Percentiles rank a stretch among this genome's conserved stretches.
phyloP scores from a whole-genome alignment of 2,329 filamentous ascomycete genomes.

The Zymoseptoria ardabiliae region DNA sequence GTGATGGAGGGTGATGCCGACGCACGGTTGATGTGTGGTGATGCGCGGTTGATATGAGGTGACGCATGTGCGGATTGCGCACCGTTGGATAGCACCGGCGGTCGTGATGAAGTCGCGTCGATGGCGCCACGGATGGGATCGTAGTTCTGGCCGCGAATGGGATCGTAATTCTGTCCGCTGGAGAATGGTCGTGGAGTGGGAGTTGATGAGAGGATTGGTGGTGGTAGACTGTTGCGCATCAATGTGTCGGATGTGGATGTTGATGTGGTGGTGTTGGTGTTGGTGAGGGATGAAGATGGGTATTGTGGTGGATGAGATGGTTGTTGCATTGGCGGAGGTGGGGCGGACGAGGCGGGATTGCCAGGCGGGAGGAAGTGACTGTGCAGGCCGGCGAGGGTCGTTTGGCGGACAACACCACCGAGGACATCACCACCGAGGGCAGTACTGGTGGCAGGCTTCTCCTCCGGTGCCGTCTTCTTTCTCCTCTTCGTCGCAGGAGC shows the following conservation, averaged over 20 bases:
- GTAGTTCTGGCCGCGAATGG: slow-evolving; percentile 74
- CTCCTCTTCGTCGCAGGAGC: slow-evolving; percentile 44
- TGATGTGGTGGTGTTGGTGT: background rate
- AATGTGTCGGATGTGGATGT: slow-evolving; percentile 7
- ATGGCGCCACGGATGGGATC: slow-evolving; percentile 73
- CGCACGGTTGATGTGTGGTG: slow-evolving; percentile 55
- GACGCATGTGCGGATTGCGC: slow-evolving; percentile 32
- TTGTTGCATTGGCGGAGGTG: slow-evolving; percentile 13
- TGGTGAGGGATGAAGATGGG: slow-evolving; percentile 1
- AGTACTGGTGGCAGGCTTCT: slow-evolving; percentile 9
- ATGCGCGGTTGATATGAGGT: slow-evolving; percentile 48
- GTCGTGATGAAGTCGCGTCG: slow-evolving; percentile 21
- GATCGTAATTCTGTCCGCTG: slow-evolving; percentile 81
- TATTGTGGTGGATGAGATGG: slow-evolving; percentile 24
- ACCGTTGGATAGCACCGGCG: slow-evolving; percentile 16
- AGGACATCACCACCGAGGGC: slow-evolving; percentile 15
- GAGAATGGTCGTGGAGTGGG: slow-evolving; percentile 45
- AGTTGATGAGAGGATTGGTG: slow-evolving; percentile 28
- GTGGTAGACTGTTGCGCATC: slow-evolving; percentile 31
- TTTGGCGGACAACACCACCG: slow-evolving; percentile 27
- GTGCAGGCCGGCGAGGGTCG: slow-evolving; percentile 37
- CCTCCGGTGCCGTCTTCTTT: slow-evolving; percentile 21
- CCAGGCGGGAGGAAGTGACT: slow-evolving; percentile 22
- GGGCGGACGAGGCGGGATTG: slow-evolving; percentile 13
- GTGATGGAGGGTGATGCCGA: slow-evolving; percentile 87